Conservation (phyloP, 2,329 filamentous ascomycete genomes). For the Diaporthe sp. region DNA sequence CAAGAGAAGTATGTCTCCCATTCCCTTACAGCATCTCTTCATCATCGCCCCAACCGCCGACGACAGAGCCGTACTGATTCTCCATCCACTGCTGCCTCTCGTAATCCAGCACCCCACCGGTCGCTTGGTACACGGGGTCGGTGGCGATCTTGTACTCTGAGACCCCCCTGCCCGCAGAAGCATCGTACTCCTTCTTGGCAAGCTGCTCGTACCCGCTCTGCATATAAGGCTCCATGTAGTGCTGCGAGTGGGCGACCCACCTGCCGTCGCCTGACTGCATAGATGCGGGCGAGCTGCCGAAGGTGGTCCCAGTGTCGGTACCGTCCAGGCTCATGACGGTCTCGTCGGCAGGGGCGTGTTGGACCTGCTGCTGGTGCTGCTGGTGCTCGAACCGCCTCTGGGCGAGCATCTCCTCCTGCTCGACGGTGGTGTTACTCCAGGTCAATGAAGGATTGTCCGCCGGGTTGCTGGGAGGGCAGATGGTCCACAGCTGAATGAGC, state of each 20-base stretch:
- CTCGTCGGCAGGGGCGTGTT: slow-evolving; percentile 44
- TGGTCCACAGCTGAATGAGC: slow-evolving; percentile 87
- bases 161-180: slow-evolving; percentile 55
- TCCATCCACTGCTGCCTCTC: slow-evolving; percentile 72
- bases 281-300: slow-evolving; percentile 49
- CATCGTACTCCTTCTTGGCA: slow-evolving; percentile 74
- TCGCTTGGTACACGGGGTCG: slow-evolving; percentile 76
- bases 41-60: slow-evolving; percentile 39
- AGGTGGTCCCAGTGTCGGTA: slow-evolving; percentile 48
- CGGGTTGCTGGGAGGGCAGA: slow-evolving; percentile 76
- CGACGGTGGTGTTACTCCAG: slow-evolving; percentile 66
- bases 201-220: slow-evolving; percentile 82
- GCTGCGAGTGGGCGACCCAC: slow-evolving; percentile 54
- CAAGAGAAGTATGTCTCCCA: not conserved
- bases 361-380: slow-evolving; percentile 53
- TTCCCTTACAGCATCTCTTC: slow-evolving; percentile 40
- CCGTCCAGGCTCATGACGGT: slow-evolving; percentile 67
- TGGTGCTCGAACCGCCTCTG: slow-evolving; percentile 71
- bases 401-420: slow-evolving; percentile 72
- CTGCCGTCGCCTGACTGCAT: slow-evolving; percentile 67
- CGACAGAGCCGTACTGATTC: slow-evolving; percentile 75
- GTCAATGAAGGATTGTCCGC: slow-evolving; percentile 67
- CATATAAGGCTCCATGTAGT: slow-evolving; percentile 83
- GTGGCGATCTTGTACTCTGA: slow-evolving; percentile 67
- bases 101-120: slow-evolving; percentile 54